Percentiles rank a stretch among this genome's conserved stretches.
Evolutionary conservation across 352 stramenopile genomes (phyloP).

Genomic region (Pythium volutum): DNA sequence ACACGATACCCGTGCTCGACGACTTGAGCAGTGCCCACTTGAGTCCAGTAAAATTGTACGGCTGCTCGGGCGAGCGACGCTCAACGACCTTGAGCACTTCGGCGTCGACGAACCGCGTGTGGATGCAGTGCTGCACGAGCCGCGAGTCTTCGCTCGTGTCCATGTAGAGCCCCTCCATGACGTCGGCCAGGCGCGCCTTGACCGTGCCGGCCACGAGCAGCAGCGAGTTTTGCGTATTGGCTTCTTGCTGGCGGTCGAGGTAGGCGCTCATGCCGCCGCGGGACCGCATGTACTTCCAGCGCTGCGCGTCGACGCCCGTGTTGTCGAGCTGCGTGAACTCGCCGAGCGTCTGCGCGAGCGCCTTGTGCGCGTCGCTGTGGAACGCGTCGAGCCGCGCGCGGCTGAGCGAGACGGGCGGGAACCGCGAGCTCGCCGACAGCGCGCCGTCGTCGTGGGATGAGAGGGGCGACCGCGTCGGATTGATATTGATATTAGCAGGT

Average conservation of each 20-base stretch:
- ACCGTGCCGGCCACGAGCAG: constrained; percentile 20
- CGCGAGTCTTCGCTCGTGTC: constrained; percentile 24
- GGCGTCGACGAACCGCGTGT: constrained; percentile 19
- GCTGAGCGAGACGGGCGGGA: constrained; percentile 5
- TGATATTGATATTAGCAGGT: background rate
- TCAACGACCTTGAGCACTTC: constrained; percentile 22
- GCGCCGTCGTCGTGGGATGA: background rate
- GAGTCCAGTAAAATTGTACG: constrained; percentile 20
- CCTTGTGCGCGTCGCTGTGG: constrained; percentile 32
- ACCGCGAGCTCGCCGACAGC: constrained; percentile 1
- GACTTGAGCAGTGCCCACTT: constrained; percentile 22
- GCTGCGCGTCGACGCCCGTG: constrained; percentile 24
- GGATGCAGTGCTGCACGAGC: constrained; percentile 16
- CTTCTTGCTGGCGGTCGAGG: constrained; percentile 20
- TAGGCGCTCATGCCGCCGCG: constrained; percentile 30
- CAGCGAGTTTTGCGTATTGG: background rate
- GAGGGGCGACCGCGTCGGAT: background rate
- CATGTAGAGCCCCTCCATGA: constrained; percentile 25
- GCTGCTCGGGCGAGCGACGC: constrained; percentile 9
- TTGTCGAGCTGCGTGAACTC: constrained; percentile 27
- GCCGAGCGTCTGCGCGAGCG: constrained; percentile 32
- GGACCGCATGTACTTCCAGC: constrained; percentile 42
- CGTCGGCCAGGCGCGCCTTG: constrained; percentile 7
- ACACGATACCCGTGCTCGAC: constrained; percentile 14
- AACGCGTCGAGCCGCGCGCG: constrained; percentile 34